These are phyloP conservation scores for Trametes cingulata DNA, from an alignment of 768 basidiomycete species.

Conservation along the genomic window DNA sequence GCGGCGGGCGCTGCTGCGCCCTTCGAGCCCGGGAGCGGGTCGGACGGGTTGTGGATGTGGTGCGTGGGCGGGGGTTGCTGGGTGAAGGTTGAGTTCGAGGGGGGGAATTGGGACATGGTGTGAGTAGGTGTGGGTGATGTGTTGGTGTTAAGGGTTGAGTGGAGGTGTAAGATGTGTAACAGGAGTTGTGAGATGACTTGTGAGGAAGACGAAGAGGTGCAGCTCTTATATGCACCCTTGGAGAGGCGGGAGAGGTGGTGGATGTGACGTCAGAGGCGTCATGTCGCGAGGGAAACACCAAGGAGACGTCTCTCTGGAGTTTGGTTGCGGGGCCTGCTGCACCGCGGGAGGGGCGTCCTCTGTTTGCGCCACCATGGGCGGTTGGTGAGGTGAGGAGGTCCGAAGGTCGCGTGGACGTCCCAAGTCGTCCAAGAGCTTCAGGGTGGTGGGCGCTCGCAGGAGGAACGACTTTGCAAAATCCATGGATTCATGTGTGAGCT, in stretches of 20 bases:
- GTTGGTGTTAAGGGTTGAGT: background rate
- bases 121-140: background rate
- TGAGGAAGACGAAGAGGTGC: background rate
- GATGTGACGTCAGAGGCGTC: constrained; percentile 8
- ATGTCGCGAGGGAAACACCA: background rate
- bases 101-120: constrained; percentile 14
- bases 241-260: background rate
- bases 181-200: background rate
- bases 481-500: no score
- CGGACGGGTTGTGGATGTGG: constrained; percentile 48
- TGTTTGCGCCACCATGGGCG: background rate
- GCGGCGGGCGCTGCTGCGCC: constrained; percentile 28
- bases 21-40: constrained; percentile 48
- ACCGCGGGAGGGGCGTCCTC: background rate
- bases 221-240: background rate
- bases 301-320: no score
- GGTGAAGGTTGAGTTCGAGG: constrained; percentile 4
- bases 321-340: background rate
- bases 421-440: no score
- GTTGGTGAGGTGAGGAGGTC: no score
- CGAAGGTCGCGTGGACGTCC: no score
- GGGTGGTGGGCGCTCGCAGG: no score
- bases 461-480: no score
- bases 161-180: background rate
- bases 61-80: constrained; percentile 37